Evolutionary conservation across 2,329 filamentous ascomycete genomes (phyloP), one percentile per base, ranked within the genome.

Genomic region (Diaporthe helianthi): DNA sequence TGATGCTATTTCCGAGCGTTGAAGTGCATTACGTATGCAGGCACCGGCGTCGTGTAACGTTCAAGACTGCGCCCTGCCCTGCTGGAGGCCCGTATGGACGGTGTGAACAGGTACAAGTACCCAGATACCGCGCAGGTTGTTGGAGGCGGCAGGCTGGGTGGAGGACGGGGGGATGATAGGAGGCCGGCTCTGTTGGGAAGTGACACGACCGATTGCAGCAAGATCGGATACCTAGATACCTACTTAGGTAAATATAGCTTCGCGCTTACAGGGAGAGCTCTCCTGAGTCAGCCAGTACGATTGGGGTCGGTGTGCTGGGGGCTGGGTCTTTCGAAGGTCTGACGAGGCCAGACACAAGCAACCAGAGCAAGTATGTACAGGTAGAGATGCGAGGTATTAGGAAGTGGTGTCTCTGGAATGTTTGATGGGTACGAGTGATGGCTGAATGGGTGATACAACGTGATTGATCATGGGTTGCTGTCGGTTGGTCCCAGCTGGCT

Each of bases 21-120:
- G 49, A 67, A 63, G 63, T 60, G 67, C 67, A 69, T 71, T 71
- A 69, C 67, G 63, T 71, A 69, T 68, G 53, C 63, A 65, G 61
- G 44, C 52, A 63, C 67, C 47, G 53, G 53, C 24, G 54, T 51
- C 41, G 53, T 68, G 67, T 69, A 65, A 61, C 54, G 29, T 51
- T 67, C 41, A 38, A 49, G 55, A 51, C 67, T 69, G 67, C 63
- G 69, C 63, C 67, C 33, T 52, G 55, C 33, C 24, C 49, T 52
- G 55, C 41, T 31, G 46, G 52, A 24, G 19, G 46, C 44, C 24
- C 22, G 46, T 53, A 33, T 13, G 17, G 52, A 52, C 31, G 38
- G 49, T 54, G 51, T 64, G 67, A 51, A 24, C 51, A 33, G 29
- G 49, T 15, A 36, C 46, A 22, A 13, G 26, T 26, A 31, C 58